phyloP scores from a whole-genome alignment of 176 grass and related monocot genomes.

The Calamus simplicifolius region DNA sequence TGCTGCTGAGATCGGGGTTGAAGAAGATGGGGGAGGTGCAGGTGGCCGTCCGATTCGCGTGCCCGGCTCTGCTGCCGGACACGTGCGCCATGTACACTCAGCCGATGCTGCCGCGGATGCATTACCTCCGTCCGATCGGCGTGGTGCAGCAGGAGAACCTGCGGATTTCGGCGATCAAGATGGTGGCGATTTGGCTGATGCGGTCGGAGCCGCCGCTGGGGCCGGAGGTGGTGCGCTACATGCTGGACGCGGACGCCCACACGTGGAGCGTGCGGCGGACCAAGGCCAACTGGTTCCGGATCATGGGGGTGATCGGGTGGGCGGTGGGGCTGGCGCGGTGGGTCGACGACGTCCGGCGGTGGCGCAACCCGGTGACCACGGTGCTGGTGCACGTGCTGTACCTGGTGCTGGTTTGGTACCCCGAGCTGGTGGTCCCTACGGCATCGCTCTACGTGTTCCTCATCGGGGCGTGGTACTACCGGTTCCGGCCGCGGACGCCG shows the following conservation, averaged over 20 bases:
- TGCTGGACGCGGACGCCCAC: conserved; percentile 81
- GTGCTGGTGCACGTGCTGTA: conserved; percentile 83
- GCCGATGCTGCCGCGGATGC: conserved; percentile 79
- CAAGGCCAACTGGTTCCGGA: conserved; percentile 97
- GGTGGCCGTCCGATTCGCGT: conserved; percentile 78
- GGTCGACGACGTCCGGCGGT: conserved; percentile 60
- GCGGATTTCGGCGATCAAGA: conserved; percentile 63
- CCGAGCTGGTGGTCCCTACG: conserved; percentile 87
- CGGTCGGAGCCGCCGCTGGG: conserved; percentile 84
- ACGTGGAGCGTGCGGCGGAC: conserved; percentile 86
- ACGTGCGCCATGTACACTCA: conserved; percentile 75
- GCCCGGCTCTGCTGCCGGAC: conserved; percentile 52
- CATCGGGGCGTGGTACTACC: conserved; percentile 85
- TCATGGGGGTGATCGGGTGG: conserved; percentile 98
- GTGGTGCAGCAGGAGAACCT: conserved; percentile 87
- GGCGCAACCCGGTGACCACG: conserved; percentile 66
- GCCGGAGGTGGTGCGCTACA: conserved; percentile 67
- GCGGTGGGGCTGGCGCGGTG: conserved; percentile 84
- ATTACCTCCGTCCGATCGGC: conserved; percentile 82
- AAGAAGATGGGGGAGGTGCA: conserved; percentile 99
- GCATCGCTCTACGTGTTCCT: conserved; percentile 82
- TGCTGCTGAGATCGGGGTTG: conserved; percentile 71
- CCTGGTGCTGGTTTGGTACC: conserved; percentile 94
- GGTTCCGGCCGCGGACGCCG: conserved; percentile 68
- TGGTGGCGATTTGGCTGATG: conserved; percentile 56